Conservation (phyloP, 2,329 filamentous ascomycete genomes). For the Alternaria sp. region DNA sequence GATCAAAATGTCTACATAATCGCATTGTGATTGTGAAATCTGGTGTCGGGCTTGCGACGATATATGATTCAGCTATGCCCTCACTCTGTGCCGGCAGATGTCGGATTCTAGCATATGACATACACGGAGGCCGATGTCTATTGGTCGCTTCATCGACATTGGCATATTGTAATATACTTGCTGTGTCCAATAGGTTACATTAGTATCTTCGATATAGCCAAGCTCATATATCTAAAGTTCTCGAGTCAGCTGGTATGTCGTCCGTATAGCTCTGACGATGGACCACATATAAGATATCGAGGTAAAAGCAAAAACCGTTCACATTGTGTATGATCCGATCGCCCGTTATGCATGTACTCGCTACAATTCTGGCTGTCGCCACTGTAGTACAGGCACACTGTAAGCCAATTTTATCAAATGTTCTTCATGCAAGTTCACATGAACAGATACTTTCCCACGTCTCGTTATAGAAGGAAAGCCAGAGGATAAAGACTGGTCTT, state of each 20-base stretch:
- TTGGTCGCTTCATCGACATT: neutral
- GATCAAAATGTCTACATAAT: neutral
- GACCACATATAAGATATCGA: neutral
- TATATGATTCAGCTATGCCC: neutral
- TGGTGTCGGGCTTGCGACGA: neutral
- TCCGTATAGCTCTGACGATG: neutral
- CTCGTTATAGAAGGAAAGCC: no score
- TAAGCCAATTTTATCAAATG: neutral
- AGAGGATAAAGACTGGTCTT: slow-evolving; percentile 35
- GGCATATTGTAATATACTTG: neutral
- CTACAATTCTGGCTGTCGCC: neutral
- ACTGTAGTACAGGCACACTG: neutral
- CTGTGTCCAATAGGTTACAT: neutral
- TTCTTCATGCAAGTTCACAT: slow-evolving; percentile 12
- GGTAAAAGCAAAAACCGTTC: neutral
- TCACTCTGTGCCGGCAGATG: neutral
- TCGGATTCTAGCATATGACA: neutral
- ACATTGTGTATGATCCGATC: neutral
- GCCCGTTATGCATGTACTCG: neutral
- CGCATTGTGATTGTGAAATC: neutral
- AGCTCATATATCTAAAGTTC: neutral
- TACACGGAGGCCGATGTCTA: neutral
- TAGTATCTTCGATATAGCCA: no score
- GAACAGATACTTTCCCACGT: no score
- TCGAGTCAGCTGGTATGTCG: neutral